These are phyloP conservation scores for Pythium sukuiense DNA, from an alignment of 352 stramenopile genomes.

Conservation along the genomic window DNA sequence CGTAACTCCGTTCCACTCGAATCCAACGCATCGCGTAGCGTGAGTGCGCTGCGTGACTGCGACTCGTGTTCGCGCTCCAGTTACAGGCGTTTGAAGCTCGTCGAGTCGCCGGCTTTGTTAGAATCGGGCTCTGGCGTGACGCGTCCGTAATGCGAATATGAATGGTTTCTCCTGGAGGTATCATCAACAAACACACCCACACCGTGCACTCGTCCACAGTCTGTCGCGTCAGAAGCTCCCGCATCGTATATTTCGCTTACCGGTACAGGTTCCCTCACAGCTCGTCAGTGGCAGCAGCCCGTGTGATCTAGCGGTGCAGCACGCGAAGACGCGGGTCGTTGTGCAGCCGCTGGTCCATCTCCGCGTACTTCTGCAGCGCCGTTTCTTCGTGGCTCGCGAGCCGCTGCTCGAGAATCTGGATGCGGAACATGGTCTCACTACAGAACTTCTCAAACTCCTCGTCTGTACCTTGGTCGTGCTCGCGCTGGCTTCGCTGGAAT, in stretches of 20 bases:
- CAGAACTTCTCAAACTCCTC: constrained; percentile 94
- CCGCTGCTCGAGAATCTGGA: constrained; percentile 94
- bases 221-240: background rate
- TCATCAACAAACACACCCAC: constrained; percentile 7
- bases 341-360: constrained; percentile 92
- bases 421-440: constrained; percentile 95
- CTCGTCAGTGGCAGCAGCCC: background rate
- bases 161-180: constrained; percentile 65
- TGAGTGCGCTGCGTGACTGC: constrained; percentile 4
- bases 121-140: constrained; percentile 9
- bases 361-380: constrained; percentile 92
- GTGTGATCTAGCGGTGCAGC: constrained; percentile 51
- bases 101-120: constrained; percentile 4
- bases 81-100: background rate
- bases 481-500: constrained; percentile 91
- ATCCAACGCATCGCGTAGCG: constrained; percentile 11
- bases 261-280: background rate
- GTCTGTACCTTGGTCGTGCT: constrained; percentile 90
- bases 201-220: background rate
- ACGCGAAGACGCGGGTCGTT: constrained; percentile 80
- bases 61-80: constrained; percentile 14
- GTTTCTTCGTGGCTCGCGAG: constrained; percentile 91
- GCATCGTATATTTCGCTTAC: constrained; percentile 4
- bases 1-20: constrained; percentile 8
- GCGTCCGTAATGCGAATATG: constrained; percentile 69